Percentiles rank a stretch among this genome's conserved stretches.
Conservation (phyloP, 2,329 filamentous ascomycete species). For the Pestalotiopsis sp. region DNA sequence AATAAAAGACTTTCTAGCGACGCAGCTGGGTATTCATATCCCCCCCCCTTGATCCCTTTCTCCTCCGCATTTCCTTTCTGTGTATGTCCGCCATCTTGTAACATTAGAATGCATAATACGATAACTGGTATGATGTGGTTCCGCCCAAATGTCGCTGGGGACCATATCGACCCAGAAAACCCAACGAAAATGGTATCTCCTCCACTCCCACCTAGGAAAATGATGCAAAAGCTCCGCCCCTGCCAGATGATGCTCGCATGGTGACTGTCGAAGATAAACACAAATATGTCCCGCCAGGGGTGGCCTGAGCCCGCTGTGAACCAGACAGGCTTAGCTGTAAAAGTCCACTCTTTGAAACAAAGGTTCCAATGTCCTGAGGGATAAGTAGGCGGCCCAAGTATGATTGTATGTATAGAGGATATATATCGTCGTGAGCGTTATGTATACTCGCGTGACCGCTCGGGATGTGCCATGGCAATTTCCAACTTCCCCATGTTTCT, state of each 20-base stretch:
- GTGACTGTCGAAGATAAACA: constrained; percentile 5
- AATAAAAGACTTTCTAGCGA: neutral
- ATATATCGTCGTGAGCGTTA: constrained; percentile 12
- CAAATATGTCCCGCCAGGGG: constrained; percentile 10
- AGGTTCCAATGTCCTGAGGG: neutral
- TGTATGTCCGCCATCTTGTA: neutral
- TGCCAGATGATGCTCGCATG: constrained; percentile 8
- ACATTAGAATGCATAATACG: constrained; percentile 3
- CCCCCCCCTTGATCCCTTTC: neutral
- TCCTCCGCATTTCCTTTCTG: neutral
- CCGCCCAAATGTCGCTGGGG: neutral
- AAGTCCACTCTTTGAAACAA: neutral
- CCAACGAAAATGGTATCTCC: constrained; percentile 25
- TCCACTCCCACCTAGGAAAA: constrained; percentile 19
- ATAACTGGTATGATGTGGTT: neutral
- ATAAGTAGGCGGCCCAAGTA: neutral
- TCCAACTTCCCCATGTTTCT: neutral
- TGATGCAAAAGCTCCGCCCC: constrained; percentile 9
- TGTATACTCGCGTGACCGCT: neutral
- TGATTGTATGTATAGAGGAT: constrained; percentile 13
- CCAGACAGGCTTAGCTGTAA: neutral
- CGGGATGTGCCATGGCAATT: neutral
- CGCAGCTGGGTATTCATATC: neutral
- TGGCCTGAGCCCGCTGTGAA: neutral
- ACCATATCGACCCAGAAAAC: neutral